phyloP scores from a whole-genome alignment of 352 stramenopile species.

The Pythium monospermum region DNA sequence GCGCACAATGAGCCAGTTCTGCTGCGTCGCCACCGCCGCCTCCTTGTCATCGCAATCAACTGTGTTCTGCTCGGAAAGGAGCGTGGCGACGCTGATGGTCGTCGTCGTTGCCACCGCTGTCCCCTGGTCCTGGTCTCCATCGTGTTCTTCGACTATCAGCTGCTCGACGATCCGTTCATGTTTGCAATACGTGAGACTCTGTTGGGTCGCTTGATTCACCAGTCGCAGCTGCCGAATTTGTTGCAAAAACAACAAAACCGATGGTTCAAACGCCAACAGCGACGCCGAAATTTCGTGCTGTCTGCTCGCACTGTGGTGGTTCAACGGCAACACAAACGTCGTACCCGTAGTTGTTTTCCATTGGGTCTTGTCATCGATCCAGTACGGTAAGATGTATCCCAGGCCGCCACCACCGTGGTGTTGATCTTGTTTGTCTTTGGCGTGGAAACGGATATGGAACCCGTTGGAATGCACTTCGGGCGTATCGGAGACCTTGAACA shows the following conservation, averaged over 20 bases:
- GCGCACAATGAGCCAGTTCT: constrained; percentile 66
- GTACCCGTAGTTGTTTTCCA: constrained; percentile 49
- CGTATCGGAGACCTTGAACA: constrained; percentile 83
- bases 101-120: no score
- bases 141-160: neutral
- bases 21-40: constrained; percentile 20
- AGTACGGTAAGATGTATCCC: constrained; percentile 79
- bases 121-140: neutral
- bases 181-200: constrained; percentile 41
- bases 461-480: constrained; percentile 87
- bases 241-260: constrained; percentile 73
- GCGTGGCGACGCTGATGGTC: constrained; percentile 10
- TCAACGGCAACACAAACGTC: constrained; percentile 75
- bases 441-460: constrained; percentile 79
- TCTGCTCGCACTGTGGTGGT: constrained; percentile 34
- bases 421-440: constrained; percentile 38
- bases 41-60: neutral
- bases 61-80: constrained; percentile 6
- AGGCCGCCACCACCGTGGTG: constrained; percentile 49
- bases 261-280: constrained; percentile 66
- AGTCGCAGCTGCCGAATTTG: constrained; percentile 64
- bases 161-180: constrained; percentile 9
- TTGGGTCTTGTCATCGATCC: constrained; percentile 41
- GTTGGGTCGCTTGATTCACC: constrained; percentile 31
- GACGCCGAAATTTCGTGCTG: constrained; percentile 56